phyloP scores from a whole-genome alignment of 2,329 filamentous ascomycete species.

The Emergomyces pasteurianus region DNA sequence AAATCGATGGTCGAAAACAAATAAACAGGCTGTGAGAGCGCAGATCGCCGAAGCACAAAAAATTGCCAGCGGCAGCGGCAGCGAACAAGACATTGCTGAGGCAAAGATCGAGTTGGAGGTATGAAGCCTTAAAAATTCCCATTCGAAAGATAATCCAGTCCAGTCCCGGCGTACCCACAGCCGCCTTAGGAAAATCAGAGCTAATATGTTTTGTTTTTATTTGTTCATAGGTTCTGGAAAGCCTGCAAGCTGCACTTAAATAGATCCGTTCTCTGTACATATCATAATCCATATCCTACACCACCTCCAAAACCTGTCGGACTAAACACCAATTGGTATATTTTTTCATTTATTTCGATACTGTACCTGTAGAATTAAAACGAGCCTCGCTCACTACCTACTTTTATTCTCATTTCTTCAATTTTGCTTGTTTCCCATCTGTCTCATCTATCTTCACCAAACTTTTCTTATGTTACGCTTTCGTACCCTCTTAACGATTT shows the following conservation, averaged over 20 bases:
- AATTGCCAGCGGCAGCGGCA: conserved; percentile 78
- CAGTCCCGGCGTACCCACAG: no score
- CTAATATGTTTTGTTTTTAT: conserved; percentile 2
- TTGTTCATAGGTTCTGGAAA: conserved; percentile 35
- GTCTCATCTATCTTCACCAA: neutral
- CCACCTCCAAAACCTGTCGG: neutral
- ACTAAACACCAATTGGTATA: neutral
- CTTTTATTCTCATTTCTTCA: neutral
- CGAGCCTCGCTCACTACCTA: neutral
- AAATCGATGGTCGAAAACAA: neutral
- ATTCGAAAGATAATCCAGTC: no score
- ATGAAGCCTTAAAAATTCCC: conserved; percentile 20
- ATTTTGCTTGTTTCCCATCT: neutral
- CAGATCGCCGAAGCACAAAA: conserved; percentile 95
- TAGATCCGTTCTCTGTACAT: conserved; percentile 33
- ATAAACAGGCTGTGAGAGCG: conserved; percentile 56
- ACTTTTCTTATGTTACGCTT: neutral
- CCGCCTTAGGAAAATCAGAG: neutral
- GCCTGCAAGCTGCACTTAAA: conserved; percentile 38
- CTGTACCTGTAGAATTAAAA: conserved; percentile 9
- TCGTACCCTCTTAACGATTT: no score
- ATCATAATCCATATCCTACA: conserved; percentile 8
- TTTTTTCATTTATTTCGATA: neutral
- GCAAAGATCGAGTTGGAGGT: conserved; percentile 99
- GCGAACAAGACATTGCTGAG: conserved; percentile 95